Base-by-base conservation (phyloP, 106 monocot genomes). In the Acanthochlamys bracteata region DNA sequence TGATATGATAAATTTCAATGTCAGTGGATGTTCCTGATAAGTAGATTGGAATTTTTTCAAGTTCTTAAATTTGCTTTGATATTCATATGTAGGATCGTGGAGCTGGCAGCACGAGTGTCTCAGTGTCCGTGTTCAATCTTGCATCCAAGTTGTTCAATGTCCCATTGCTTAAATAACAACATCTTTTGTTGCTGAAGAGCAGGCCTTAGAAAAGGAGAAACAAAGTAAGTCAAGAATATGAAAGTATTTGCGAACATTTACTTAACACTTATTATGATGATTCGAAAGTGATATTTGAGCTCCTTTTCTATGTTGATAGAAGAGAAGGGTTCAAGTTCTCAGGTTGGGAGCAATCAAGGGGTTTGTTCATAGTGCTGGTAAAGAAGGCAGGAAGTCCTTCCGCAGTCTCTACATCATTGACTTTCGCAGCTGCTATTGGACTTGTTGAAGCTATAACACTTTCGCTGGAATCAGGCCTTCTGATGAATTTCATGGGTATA, bases 171-270 rank as follows among this genome's bases (percentile, higher is more conserved):
- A 98, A 85, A 74, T 98, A 66, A 98, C 96, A 43, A 98, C 96
- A 52, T 98, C 96, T 40, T 91, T 98, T 64, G 96, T 98, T 71
- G 96, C 91, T 6, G 96, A 98, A 70, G 91, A 98, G 51, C 78
- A 98, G 65, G 91, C 85, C 39, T 26, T 79, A 25, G 61, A 69
- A 15, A 56, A 23, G 11, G 24, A 67, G 46, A 40, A 23, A 20
- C 52, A 20, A 65, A 54, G 57, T 45, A 65, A 40, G 22, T 77
- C 47, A 19, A 20, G 7, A 10, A 13, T 17, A 27, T 12, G 49
- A 49, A 49, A 17, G 9, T 10, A 17, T 49, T 49, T 49, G 9
- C 17, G 6, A 9, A 49, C 2, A 14, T 49, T 49, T 14, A 4
- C 2, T 49, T 9, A 33, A 33, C 33, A 33, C n/a, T n/a, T 33